A percentile compares a stretch with the other conserved stretches of the same genome.
Conservation (phyloP, 2,329 filamentous ascomycete species). For the Penicillium sp. region DNA sequence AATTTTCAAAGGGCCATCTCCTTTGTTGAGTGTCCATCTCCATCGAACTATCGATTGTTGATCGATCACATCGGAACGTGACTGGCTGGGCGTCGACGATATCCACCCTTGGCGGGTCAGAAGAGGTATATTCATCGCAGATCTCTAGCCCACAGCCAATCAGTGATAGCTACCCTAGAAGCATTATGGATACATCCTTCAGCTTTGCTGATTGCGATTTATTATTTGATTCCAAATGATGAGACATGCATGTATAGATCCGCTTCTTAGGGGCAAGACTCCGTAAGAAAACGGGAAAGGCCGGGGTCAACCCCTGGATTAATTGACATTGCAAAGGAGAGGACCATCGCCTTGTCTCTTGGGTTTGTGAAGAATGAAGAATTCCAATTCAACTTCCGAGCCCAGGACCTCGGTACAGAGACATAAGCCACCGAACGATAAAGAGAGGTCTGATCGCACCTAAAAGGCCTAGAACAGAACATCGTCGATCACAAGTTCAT, state of each 20-base stretch:
- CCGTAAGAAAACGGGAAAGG: background rate
- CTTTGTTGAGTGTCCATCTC: slow-evolving; percentile 1
- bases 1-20: slow-evolving; percentile 2
- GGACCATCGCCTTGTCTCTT: too few species aligned
- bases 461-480: too few species aligned
- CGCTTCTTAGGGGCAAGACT: background rate
- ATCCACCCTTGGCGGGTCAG: background rate
- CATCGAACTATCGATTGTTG: slow-evolving; percentile 21
- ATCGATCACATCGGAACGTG: slow-evolving; percentile 6
- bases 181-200: slow-evolving; percentile 10
- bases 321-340: too few species aligned
- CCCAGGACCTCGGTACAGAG: too few species aligned
- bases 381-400: too few species aligned
- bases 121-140: slow-evolving; percentile 5
- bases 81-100: slow-evolving; percentile 12
- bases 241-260: background rate
- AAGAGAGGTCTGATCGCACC: too few species aligned
- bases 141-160: background rate
- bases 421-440: too few species aligned
- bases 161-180: background rate
- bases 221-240: background rate
- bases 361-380: too few species aligned
- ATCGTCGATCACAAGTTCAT: too few species aligned
- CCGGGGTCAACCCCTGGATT: background rate
- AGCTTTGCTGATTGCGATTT: background rate